A percentile compares a stretch with the other conserved stretches of the same genome.
Conservation (phyloP, 164 flowering plant genomes). For the Vitis riparia region DNA sequence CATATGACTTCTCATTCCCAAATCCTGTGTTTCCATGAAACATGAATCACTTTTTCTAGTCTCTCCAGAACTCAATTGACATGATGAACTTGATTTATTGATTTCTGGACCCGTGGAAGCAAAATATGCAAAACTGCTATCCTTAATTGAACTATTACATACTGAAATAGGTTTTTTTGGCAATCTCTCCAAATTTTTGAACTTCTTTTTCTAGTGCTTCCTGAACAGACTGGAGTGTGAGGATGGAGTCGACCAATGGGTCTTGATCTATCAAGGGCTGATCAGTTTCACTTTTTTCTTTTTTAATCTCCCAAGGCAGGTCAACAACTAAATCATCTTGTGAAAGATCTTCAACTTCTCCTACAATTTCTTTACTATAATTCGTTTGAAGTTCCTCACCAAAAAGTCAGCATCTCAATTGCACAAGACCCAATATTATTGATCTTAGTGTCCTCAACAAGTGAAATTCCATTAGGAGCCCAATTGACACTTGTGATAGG, state of each 20-base stretch:
- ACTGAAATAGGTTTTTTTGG: constrained; percentile 37
- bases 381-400: constrained; percentile 27
- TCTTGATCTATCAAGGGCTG: constrained; percentile 34
- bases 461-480: constrained; percentile 16
- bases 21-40: too few relatives aligned
- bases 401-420: too few relatives aligned
- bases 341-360: constrained; percentile 42
- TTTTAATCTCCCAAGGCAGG: constrained; percentile 34
- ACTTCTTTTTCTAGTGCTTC: constrained; percentile 69
- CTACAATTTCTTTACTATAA: constrained; percentile 34
- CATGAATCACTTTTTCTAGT: constrained; percentile 1
- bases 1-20: too few relatives aligned
- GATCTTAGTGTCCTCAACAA: too few relatives aligned
- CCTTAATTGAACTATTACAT: constrained; percentile 5
- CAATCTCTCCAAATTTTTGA: constrained; percentile 49
- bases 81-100: constrained; percentile 23
- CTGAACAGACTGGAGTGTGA: constrained; percentile 54
- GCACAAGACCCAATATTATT: too few relatives aligned
- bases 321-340: constrained; percentile 41
- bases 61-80: constrained; percentile 25
- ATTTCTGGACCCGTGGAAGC: constrained; percentile 11
- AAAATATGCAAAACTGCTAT: constrained; percentile 7
- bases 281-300: constrained; percentile 32
- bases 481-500: constrained; percentile 22
- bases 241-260: constrained; percentile 55